These are phyloP conservation scores for Primulina tabacum DNA, from an alignment of 257 asterid genomes.

Conservation along the genomic window DNA sequence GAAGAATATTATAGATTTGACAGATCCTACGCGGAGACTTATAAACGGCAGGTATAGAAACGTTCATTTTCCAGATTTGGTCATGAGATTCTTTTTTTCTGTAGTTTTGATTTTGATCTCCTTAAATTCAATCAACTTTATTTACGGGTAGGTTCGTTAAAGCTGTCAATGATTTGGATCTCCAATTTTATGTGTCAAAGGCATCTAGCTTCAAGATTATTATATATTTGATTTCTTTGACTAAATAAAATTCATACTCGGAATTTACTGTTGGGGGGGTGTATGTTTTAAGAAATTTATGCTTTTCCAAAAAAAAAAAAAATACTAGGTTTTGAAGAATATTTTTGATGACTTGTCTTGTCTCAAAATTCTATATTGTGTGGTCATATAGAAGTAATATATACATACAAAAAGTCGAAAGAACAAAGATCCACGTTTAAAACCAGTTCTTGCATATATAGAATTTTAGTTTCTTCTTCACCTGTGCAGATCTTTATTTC, in stretches of 20 bases:
- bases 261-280: neutral
- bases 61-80: conserved; percentile 46
- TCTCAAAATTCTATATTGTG: neutral
- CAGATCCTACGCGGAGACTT: conserved; percentile 33
- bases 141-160: conserved; percentile 28
- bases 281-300: neutral
- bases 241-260: neutral
- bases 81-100: conserved; percentile 24
- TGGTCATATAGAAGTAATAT: neutral
- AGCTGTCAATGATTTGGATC: conserved; percentile 50
- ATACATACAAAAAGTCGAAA: neutral
- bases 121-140: conserved; percentile 32
- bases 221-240: conserved; percentile 16
- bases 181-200: conserved; percentile 34
- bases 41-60: conserved; percentile 32
- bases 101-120: conserved; percentile 25
- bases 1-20: conserved; percentile 22
- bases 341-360: neutral
- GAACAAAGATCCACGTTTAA: neutral
- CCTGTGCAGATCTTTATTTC: neutral
- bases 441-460: neutral
- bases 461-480: neutral
- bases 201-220: conserved; percentile 32
- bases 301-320: too few relatives aligned
- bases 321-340: conserved; percentile 17